phyloP scores from a whole-genome alignment of 345 rosid genomes.

The Psidium guajava region DNA sequence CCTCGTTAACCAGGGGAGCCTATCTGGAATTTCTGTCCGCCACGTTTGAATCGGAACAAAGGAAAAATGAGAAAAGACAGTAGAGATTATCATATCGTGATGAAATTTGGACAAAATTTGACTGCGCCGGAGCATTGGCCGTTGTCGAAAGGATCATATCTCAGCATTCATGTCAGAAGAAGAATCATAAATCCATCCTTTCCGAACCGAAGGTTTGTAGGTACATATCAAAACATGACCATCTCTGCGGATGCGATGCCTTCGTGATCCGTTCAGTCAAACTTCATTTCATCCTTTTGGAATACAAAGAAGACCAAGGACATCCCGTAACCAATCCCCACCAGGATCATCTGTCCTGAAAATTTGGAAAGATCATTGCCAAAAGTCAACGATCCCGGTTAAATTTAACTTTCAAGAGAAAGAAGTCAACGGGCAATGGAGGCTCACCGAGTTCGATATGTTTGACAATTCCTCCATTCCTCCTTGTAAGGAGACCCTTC shows the following conservation, averaged over 20 bases:
- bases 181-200: not conserved
- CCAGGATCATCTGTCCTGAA: conserved; percentile 45
- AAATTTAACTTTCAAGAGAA: not conserved
- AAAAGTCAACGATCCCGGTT: not conserved
- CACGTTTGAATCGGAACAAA: not conserved
- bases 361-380: not conserved
- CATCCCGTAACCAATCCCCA: conserved; percentile 43
- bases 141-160: not conserved
- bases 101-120: not conserved
- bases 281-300: conserved; percentile 32
- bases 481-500: not conserved
- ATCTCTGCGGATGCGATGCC: not conserved
- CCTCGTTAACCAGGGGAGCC: not conserved
- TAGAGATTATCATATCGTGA: not conserved
- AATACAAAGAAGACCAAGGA: conserved; percentile 46
- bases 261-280: not conserved
- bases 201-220: not conserved
- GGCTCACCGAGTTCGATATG: conserved; percentile 32
- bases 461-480: not conserved
- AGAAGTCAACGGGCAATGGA: not conserved
- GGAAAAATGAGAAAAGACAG: accelerated
- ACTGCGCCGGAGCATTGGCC: not conserved
- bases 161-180: not conserved
- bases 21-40: not conserved
- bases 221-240: not conserved